phyloP scores from a whole-genome alignment of 176 grass and related monocot genomes.

The Zizania latifolia region DNA sequence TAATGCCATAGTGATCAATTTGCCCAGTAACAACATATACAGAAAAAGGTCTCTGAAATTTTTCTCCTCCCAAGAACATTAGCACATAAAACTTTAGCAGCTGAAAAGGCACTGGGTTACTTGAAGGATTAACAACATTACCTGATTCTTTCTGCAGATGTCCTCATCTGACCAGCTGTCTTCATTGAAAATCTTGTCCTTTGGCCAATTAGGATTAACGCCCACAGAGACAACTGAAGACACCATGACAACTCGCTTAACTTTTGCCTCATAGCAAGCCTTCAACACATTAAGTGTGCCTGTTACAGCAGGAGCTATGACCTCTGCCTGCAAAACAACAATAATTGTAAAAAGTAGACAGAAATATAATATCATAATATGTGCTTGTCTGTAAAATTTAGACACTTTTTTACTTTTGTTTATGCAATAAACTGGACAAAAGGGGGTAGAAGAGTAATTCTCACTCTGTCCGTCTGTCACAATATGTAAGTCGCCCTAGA shows the following conservation, averaged over 20 bases:
- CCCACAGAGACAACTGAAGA: conserved; percentile 36
- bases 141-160: conserved; percentile 52
- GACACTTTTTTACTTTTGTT: not conserved
- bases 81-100: not conserved
- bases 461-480: no score
- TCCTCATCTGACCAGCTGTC: conserved; percentile 66
- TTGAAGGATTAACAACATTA: not conserved
- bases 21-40: not conserved
- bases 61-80: not conserved
- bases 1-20: not conserved
- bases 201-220: conserved; percentile 52
- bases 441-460: not conserved
- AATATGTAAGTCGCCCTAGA: no score
- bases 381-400: not conserved
- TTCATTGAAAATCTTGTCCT: conserved; percentile 57
- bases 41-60: not conserved
- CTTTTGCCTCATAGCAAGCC: conserved; percentile 55
- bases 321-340: conserved; percentile 34
- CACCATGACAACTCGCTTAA: conserved; percentile 65
- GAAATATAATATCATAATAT: not conserved
- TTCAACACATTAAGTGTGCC: conserved; percentile 78
- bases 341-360: not conserved
- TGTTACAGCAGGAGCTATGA: conserved; percentile 57
- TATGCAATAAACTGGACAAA: not conserved
- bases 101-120: not conserved